Base-by-base conservation (phyloP, 2,329 filamentous ascomycete genomes). In the Xylariaceae sp. region DNA sequence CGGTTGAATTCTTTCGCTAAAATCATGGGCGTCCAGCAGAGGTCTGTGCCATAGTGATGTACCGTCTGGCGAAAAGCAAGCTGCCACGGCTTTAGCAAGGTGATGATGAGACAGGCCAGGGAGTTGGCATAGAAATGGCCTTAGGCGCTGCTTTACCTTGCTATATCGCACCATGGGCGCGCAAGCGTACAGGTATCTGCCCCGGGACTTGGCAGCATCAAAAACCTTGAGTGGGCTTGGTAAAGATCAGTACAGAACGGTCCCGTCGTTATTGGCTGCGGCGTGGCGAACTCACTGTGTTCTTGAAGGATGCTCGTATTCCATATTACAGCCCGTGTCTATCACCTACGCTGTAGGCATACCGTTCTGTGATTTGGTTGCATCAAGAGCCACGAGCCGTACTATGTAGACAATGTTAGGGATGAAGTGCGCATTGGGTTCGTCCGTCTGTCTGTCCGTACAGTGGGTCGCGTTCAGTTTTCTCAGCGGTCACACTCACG, bases 21-120 rank as follows among this genome's bases (percentile, higher is more conserved):
- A 51, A 86, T 81, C 86, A 88, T 88, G 41, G 86, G 86, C 2
- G 85, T 87, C 80, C 85, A 88, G 60, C 80, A 83, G 6, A 88
- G 67, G 66, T 88, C 85, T 15, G 80, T 80, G 45, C 80, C 81
- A 67, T 86, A 88, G 45, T 80, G 74, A 57, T 83, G 77, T 2
- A 85, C 81, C 0, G 85, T 84, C 61, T 87, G 80, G 45, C 86
- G 80, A 65, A 89, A 88, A 43, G 86, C 85, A 40, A 88, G 77
- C 61, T 62, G 16, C 26, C 18, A 45, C 22, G 5, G 21, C 7
- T 40, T 55, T 47, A 54, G 47, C 7, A 30, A 47, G 9, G n/a
- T 7, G 30, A 21, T 43, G n/a, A 12, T 5, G 21, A 16, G 19
- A 4, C 12, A 34, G 19, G 18, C 22, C 10, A 18, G 26, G 9